Evolutionary conservation across 805 yeast species (phyloP).

Genomic region (Candida maesae): DNA sequence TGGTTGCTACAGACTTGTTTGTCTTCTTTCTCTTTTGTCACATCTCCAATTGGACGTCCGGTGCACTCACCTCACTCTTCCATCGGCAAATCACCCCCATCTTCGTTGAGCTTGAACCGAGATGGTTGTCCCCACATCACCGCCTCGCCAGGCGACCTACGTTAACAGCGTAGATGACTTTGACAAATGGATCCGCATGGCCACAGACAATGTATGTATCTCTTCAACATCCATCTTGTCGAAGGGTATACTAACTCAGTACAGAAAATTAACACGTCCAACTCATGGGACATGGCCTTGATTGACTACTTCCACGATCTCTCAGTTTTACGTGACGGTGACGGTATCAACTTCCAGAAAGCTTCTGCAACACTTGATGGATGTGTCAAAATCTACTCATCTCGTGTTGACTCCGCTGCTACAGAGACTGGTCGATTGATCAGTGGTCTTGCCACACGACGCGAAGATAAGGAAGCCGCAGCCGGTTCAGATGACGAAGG

Average conservation of each 20-base stretch:
- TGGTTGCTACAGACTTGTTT: too few species aligned
- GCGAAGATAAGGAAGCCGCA: constrained; percentile 23
- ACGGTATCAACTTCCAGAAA: constrained; percentile 79
- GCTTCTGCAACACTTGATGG: constrained; percentile 93
- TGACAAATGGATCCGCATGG: constrained; percentile 79
- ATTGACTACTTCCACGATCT: constrained; percentile 90
- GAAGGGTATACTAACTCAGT: constrained; percentile 1
- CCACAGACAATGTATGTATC: constrained; percentile 53
- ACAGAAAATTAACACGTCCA: constrained; percentile 68
- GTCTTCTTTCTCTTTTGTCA: too few species aligned
- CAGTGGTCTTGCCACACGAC: constrained; percentile 62
- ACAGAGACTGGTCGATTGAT: constrained; percentile 83
- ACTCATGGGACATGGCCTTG: constrained; percentile 87
- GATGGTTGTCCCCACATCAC: constrained; percentile 13
- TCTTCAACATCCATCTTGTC: too few species aligned
- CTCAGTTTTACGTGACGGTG: constrained; percentile 69
- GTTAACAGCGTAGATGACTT: constrained; percentile 32
- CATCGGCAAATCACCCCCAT: too few species aligned
- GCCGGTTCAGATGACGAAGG: constrained; percentile 21
- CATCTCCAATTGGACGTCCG: background rate
- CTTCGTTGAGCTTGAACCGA: too few species aligned
- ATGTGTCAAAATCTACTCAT: constrained; percentile 87
- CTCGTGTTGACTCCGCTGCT: constrained; percentile 88
- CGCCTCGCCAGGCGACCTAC: constrained; percentile 6
- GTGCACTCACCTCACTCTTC: too few species aligned